Evolutionary conservation across 176 grass and related monocot species (phyloP).

Genomic region (Phragmites australis): DNA sequence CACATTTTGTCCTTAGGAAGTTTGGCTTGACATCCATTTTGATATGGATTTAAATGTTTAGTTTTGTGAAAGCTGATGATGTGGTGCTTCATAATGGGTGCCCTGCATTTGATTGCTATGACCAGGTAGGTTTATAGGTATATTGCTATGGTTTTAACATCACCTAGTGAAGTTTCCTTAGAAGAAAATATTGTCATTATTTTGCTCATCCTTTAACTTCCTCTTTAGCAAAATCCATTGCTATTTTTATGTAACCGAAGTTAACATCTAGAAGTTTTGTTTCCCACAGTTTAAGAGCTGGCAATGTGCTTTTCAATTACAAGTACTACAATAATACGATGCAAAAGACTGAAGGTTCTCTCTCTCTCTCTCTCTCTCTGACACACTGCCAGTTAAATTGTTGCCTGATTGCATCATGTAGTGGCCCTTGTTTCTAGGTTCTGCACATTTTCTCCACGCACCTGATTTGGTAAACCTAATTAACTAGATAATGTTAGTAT

Average conservation of each 20-base stretch:
- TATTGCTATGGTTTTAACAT: background rate
- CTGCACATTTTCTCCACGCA: background rate
- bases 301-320: slow-evolving; percentile 98
- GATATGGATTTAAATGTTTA: background rate
- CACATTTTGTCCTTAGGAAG: slow-evolving; percentile 10
- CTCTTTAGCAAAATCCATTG: slow-evolving; percentile 24
- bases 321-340: slow-evolving; percentile 93
- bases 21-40: slow-evolving; percentile 22
- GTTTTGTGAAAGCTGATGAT: background rate
- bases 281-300: slow-evolving; percentile 78
- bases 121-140: background rate
- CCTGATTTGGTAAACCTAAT: background rate
- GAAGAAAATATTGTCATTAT: background rate
- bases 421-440: background rate
- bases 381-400: slow-evolving; percentile 12
- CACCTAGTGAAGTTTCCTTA: background rate
- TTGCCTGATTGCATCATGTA: slow-evolving; percentile 7
- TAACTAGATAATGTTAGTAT: slow-evolving; percentile 18
- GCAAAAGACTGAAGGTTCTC: slow-evolving; percentile 88
- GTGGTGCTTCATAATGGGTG: background rate
- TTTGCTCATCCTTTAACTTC: slow-evolving; percentile 18
- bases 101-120: slow-evolving; percentile 13
- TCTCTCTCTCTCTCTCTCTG: background rate
- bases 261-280: slow-evolving; percentile 4
- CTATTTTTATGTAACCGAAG: slow-evolving; percentile 14